These are phyloP conservation scores for Calonectria pteridis DNA, from an alignment of 2,329 filamentous ascomycete genomes.

Conservation along the genomic window DNA sequence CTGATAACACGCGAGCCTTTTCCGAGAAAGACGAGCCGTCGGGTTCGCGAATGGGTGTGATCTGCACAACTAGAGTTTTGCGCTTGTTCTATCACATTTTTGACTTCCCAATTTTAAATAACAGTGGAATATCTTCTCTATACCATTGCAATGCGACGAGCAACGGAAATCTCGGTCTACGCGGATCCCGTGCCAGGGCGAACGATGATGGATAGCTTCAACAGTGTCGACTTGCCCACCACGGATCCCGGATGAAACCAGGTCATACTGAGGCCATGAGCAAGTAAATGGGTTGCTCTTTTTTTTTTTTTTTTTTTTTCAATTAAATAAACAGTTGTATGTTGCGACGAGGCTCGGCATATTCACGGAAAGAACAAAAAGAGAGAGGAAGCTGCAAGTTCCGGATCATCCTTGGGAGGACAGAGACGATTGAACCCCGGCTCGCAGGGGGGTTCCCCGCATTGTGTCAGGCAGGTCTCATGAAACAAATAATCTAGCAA, in stretches of 20 bases:
- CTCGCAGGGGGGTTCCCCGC: not conserved
- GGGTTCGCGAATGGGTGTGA: not conserved
- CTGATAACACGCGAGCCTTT: not conserved
- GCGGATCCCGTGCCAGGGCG: not conserved
- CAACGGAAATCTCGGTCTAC: not conserved
- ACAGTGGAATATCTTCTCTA: not conserved
- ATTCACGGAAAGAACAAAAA: not conserved
- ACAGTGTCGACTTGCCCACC: not conserved
- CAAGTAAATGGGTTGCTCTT: not conserved
- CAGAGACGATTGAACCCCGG: not conserved
- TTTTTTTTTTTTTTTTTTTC: too few species aligned
- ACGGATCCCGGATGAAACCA: not conserved
- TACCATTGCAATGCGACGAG: not conserved
- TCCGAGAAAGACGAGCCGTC: not conserved
- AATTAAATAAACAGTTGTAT: too few species aligned
- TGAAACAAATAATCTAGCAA: not conserved
- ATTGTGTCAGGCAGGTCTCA: not conserved
- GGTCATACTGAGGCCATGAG: not conserved
- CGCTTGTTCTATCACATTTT: not conserved
- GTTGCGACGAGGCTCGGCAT: not conserved
- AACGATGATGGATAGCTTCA: not conserved
- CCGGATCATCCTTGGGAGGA: not conserved
- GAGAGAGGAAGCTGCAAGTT: not conserved
- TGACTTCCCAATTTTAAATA: not conserved
- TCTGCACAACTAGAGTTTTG: not conserved